Evolutionary conservation across 352 stramenopile species (phyloP), one percentile per base, ranked within the genome.

Genomic region (Thraustochytrium striatum): DNA sequence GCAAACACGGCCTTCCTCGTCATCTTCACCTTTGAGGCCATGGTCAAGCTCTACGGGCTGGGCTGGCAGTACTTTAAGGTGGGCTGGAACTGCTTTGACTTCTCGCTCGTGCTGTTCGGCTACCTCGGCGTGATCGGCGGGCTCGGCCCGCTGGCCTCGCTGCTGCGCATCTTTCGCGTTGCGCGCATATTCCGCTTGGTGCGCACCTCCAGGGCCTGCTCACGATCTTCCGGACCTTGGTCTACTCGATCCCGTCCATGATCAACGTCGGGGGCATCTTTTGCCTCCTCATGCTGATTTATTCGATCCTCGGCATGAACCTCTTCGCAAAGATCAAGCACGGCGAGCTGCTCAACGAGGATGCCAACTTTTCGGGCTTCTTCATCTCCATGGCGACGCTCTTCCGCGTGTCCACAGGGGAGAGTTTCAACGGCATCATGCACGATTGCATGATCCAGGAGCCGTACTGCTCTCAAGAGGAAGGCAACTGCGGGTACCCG

Each of bases 31-130:
- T 2, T 85, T 1, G 83, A 86, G 68, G 80, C 83, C 11, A 21
- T 61, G 8, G 13, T 87, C 11, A 87, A 87, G 78, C 50, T 84
- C 16, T 79, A 70, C 44, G 81, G 33, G 0, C 44, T 86, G 13
- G 19, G 57, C 21, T 21, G n/a, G 2, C 21, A 41, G 25, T 96
- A 96, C 85, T 96, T 95, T 68, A 83, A 88, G 13, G 86, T 92
- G 50, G 85, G 75, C 30, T 96, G 91, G 91, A 96, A 95, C 61
- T 82, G 87, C 35, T 96, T 96, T 62, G 91, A 96, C 79, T 91
- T 94, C 61, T 55, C 84, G 3, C 81, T 91, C 16, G 85, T 89
- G 21, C 69, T 85, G 13, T 85, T 85, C 5, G 87, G 83, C 38
- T 87, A 82, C 1, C 61, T 87, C 0, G 86, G 84, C 21, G 87